phyloP scores from a whole-genome alignment of 139 green algal genomes.

The Chlamydomonas asymmetrica region DNA sequence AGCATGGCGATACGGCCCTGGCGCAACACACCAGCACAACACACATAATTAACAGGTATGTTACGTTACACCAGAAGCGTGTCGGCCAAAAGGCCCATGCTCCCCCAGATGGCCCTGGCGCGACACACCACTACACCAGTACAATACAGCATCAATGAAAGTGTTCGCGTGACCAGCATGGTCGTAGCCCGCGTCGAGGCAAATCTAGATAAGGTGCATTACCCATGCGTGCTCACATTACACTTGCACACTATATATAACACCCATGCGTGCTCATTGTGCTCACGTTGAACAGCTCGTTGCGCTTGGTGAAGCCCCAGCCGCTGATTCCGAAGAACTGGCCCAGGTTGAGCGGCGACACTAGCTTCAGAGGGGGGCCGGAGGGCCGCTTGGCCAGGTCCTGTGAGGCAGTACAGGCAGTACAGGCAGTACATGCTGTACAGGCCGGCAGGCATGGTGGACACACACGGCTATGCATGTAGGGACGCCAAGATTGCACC shows the following conservation, averaged over 20 bases:
- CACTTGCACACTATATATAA: neutral
- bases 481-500: too few species aligned
- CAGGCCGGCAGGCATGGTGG: too few species aligned
- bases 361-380: slow-evolving; percentile 13
- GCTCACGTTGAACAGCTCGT: too few species aligned
- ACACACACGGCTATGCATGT: too few species aligned
- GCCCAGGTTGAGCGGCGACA: slow-evolving; percentile 20
- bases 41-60: neutral
- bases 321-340: slow-evolving; percentile 24
- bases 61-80: neutral
- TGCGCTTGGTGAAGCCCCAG: slow-evolving; percentile 44
- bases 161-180: too few species aligned
- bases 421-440: too few species aligned
- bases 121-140: neutral
- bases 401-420: too few species aligned
- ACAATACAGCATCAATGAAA: neutral
- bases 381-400: slow-evolving; percentile 27
- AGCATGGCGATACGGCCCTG: slow-evolving; percentile 34
- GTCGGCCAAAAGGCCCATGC: neutral
- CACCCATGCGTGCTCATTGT: too few species aligned
- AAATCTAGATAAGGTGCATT: too few species aligned
- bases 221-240: neutral
- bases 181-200: too few species aligned
- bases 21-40: neutral
- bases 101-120: neutral